Conservation (phyloP, 352 stramenopile genomes). For the Nothophytophthora sp. region DNA sequence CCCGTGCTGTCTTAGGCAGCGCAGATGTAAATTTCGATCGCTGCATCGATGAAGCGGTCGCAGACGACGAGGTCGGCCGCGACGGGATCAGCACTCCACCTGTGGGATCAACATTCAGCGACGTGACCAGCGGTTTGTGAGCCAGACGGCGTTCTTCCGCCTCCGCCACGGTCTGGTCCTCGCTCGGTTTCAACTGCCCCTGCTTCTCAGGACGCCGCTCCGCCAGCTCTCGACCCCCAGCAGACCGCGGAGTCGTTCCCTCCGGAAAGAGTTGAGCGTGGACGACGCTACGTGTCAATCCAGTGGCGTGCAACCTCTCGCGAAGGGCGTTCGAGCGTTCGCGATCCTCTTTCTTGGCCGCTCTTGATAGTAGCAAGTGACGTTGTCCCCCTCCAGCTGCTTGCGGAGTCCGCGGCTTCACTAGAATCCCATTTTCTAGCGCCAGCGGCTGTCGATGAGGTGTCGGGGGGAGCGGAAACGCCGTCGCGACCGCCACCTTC, state of each 20-base stretch:
- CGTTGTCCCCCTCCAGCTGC: too few relatives aligned
- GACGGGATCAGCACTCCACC: constrained; percentile 48
- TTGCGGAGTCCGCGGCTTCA: too few relatives aligned
- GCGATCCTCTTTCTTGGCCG: not conserved
- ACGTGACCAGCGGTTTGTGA: constrained; percentile 32
- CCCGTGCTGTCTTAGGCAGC: constrained; percentile 22
- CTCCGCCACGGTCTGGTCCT: constrained; percentile 12
- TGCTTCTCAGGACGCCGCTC: constrained; percentile 2
- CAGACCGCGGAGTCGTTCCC: not conserved
- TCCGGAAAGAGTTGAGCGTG: constrained; percentile 51
- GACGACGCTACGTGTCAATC: constrained; percentile 56
- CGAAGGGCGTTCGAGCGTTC: constrained; percentile 15
- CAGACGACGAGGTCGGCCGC: constrained; percentile 40
- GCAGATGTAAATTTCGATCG: constrained; percentile 8
- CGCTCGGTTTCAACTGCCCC: not conserved
- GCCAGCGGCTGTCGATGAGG: not conserved
- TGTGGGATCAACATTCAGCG: constrained; percentile 27
- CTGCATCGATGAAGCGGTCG: constrained; percentile 4
- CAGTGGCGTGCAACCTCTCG: constrained; percentile 57
- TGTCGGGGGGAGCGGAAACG: constrained; percentile 16
- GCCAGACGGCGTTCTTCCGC: not conserved
- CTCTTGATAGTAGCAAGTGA: too few relatives aligned
- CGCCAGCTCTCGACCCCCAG: not conserved
- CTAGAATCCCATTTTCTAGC: not conserved
- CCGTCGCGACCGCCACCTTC: constrained; percentile 6